phyloP scores from a whole-genome alignment of 106 monocot genomes.

The Xerophyta viscosa region DNA sequence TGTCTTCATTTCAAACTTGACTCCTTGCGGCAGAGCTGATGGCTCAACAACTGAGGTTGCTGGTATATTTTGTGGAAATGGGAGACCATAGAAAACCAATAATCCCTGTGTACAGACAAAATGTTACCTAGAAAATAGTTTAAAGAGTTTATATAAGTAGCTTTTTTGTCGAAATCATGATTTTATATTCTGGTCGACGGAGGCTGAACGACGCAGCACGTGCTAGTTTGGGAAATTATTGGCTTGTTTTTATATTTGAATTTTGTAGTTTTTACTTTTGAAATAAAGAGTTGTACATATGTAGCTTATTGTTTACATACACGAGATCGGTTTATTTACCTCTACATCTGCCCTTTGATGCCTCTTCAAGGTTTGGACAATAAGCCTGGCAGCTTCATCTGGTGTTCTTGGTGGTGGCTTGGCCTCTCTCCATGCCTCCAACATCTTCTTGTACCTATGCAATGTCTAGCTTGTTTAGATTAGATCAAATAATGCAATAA shows the following conservation, averaged over 20 bases:
- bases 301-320: background rate
- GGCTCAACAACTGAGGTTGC: constrained; percentile 8
- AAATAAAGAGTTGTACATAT: background rate
- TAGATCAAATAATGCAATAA: background rate
- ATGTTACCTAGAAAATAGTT: background rate
- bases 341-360: constrained; percentile 83
- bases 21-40: constrained; percentile 39
- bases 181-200: no score
- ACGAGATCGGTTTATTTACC: constrained; percentile 22
- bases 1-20: constrained; percentile 60
- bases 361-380: constrained; percentile 70
- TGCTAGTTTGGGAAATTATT: no score
- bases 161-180: no score
- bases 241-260: no score
- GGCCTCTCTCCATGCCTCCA: constrained; percentile 68
- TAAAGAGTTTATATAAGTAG: background rate
- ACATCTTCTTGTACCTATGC: constrained; percentile 65
- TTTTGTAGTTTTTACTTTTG: no score
- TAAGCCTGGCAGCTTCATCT: constrained; percentile 56
- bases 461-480: background rate
- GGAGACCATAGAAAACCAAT: constrained; percentile 74
- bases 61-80: constrained; percentile 15
- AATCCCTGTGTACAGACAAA: constrained; percentile 43
- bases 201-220: no score
- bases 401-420: constrained; percentile 69